Conservation (phyloP, 768 basidiomycete genomes). For the Kwoniella sp. region DNA sequence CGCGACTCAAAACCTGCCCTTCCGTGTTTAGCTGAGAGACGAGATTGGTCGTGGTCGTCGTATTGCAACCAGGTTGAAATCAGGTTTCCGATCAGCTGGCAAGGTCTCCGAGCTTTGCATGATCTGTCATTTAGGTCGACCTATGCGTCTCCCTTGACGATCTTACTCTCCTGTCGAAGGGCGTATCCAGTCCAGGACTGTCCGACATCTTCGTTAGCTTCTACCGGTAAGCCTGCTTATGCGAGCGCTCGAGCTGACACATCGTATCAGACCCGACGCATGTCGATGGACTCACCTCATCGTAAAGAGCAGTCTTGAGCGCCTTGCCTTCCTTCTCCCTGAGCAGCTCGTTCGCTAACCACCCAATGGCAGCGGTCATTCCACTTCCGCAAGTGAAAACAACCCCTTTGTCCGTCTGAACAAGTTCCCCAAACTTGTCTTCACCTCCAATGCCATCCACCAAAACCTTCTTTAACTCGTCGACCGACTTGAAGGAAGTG, state of each 20-base stretch:
- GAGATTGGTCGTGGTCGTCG: too few species aligned
- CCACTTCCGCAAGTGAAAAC: conserved; percentile 89
- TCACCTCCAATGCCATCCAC: conserved; percentile 66
- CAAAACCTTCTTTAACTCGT: conserved; percentile 67
- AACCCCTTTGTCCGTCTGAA: conserved; percentile 66
- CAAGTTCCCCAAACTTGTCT: conserved; percentile 61
- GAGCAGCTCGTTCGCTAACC: conserved; percentile 83
- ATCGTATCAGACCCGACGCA: neutral
- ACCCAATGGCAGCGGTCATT: conserved; percentile 94
- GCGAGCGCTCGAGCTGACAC: conserved; percentile 5
- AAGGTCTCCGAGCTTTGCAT: too few species aligned
- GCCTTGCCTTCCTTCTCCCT: conserved; percentile 56
- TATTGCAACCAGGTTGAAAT: too few species aligned
- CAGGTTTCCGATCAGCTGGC: too few species aligned
- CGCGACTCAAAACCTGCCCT: too few species aligned
- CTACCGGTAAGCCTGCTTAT: too few species aligned
- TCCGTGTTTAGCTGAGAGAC: too few species aligned
- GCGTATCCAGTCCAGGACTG: conserved; percentile 98
- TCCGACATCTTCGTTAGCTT: too few species aligned
- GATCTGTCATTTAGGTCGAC: neutral
- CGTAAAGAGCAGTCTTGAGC: conserved; percentile 70
- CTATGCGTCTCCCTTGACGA: conserved; percentile 61
- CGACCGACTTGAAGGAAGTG: conserved; percentile 63
- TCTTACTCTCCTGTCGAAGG: conserved; percentile 70
- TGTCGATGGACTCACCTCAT: conserved; percentile 70